Evolutionary conservation across 805 yeast genomes (phyloP).

Genomic region (Metschnikowia vanudenii): DNA sequence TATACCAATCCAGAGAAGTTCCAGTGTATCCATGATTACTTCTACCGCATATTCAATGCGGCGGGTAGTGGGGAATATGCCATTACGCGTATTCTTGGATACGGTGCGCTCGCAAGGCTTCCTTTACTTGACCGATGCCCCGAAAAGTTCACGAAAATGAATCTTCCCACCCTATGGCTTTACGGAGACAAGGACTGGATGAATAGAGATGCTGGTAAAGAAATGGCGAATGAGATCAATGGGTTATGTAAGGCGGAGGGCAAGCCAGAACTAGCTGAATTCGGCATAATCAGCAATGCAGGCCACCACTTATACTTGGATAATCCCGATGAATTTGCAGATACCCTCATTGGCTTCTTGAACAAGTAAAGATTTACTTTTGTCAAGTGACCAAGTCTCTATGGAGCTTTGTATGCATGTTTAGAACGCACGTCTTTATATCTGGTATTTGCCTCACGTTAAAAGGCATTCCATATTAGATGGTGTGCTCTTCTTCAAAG

Average conservation of each 20-base stretch:
- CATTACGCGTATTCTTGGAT: constrained; percentile 56
- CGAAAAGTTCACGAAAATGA: constrained; percentile 36
- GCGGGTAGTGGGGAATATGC: constrained; percentile 67
- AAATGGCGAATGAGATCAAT: constrained; percentile 26
- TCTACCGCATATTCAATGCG: constrained; percentile 51
- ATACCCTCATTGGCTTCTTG: constrained; percentile 34
- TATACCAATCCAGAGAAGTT: constrained; percentile 30
- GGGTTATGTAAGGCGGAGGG: constrained; percentile 11
- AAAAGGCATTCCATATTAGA: too few species aligned
- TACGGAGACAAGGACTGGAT: constrained; percentile 75
- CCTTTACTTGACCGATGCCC: constrained; percentile 57
- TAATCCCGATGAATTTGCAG: constrained; percentile 40
- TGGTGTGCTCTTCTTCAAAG: too few species aligned
- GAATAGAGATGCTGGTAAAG: constrained; percentile 57
- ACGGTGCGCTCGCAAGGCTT: constrained; percentile 55
- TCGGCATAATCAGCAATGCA: constrained; percentile 38
- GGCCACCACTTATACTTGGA: constrained; percentile 59
- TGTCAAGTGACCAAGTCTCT: too few species aligned
- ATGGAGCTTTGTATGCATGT: too few species aligned
- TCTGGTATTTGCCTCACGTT: too few species aligned
- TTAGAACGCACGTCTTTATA: too few species aligned
- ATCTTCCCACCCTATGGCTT: constrained; percentile 53
- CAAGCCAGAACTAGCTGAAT: constrained; percentile 19
- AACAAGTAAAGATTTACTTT: too few species aligned
- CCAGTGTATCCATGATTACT: constrained; percentile 51